Conservation (phyloP, 331 rosid genomes). For the Cucumis variabilis region DNA sequence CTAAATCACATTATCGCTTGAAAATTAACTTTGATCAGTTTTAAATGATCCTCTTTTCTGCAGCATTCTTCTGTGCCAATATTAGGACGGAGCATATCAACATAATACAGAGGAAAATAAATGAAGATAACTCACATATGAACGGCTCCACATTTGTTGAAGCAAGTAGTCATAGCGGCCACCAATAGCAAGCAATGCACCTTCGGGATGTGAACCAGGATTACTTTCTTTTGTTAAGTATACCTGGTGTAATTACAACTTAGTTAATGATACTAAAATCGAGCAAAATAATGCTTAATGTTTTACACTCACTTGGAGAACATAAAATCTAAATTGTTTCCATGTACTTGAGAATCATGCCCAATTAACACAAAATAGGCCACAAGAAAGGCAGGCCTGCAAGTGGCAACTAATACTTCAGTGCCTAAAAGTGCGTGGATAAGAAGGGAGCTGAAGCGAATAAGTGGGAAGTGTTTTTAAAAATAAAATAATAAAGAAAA, state of each 20-base stretch:
- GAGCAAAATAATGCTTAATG: neutral
- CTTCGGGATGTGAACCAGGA: constrained; percentile 78
- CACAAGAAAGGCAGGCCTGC: neutral
- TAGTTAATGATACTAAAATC: constrained; percentile 30
- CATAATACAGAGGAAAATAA: constrained; percentile 26
- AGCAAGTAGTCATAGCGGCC: constrained; percentile 92
- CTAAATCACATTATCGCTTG: neutral
- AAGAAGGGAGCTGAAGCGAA: neutral
- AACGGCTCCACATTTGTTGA: constrained; percentile 72
- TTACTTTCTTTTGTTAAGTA: constrained; percentile 80
- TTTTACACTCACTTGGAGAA: neutral
- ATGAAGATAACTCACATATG: constrained; percentile 61
- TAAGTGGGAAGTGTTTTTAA: neutral
- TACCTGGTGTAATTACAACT: constrained; percentile 58
- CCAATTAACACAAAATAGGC: neutral
- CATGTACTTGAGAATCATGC: constrained; percentile 6
- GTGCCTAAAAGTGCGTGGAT: neutral
- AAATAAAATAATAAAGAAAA: neutral
- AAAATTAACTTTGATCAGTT: neutral
- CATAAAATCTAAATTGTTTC: neutral
- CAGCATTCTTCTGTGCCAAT: neutral
- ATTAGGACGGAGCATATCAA: constrained; percentile 13
- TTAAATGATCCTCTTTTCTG: neutral
- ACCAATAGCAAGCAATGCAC: constrained; percentile 83
- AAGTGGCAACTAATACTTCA: constrained; percentile 13